Conservation (phyloP, 2,329 filamentous ascomycete genomes). For the Neofusicoccum sp. region DNA sequence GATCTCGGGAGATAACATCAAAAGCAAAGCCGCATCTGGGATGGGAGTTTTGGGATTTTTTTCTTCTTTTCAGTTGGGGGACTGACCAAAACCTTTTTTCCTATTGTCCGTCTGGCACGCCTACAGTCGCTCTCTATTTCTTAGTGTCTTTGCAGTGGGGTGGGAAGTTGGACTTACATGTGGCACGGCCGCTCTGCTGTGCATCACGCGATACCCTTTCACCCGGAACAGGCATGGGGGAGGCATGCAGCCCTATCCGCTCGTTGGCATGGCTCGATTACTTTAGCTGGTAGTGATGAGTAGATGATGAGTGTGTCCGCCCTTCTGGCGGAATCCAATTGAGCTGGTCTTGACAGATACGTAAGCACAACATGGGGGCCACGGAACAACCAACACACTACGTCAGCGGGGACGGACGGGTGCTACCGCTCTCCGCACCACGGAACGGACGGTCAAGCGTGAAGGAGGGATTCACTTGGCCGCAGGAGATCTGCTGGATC, state of each 20-base stretch:
- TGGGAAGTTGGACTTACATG: background rate
- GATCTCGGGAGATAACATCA: slow-evolving; percentile 12
- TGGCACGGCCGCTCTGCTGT: background rate
- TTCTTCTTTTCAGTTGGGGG: background rate
- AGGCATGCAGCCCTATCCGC: background rate
- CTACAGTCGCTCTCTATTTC: background rate
- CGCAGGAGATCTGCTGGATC: slow-evolving; percentile 1
- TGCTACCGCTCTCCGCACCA: too few relatives aligned
- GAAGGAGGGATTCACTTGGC: too few relatives aligned
- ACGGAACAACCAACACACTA: background rate
- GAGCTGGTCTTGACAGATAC: background rate
- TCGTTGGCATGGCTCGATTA: background rate
- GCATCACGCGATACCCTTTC: background rate
- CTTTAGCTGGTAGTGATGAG: background rate
- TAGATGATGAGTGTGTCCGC: background rate
- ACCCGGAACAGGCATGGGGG: background rate
- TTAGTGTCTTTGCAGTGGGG: background rate
- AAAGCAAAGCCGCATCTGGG: slow-evolving; percentile 4
- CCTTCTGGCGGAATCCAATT: background rate
- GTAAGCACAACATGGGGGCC: background rate
- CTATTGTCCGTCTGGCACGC: background rate
- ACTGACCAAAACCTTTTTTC: background rate
- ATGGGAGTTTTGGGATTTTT: background rate
- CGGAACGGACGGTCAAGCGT: too few relatives aligned
- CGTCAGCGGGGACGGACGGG: too few relatives aligned